Evolutionary conservation across 176 grass and related monocot species (phyloP).

Genomic region (Chloris gayana): DNA sequence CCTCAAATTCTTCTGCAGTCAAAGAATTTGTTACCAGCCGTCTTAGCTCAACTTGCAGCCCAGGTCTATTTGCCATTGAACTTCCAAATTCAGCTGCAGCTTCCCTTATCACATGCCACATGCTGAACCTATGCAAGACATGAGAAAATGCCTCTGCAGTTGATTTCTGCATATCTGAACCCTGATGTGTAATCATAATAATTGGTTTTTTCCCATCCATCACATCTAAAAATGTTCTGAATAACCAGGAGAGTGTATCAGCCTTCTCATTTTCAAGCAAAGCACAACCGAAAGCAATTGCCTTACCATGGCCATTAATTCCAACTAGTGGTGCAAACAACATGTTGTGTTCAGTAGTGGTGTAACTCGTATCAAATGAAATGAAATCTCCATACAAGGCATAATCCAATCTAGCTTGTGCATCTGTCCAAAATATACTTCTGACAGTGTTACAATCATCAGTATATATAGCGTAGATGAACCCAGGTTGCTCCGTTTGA

Average conservation of each 20-base stretch:
- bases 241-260: conserved; percentile 22
- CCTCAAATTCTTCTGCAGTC: background rate
- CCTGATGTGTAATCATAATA: conserved; percentile 18
- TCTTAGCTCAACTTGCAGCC: background rate
- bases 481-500: background rate
- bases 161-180: background rate
- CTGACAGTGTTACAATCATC: background rate
- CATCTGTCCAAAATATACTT: conserved; percentile 23
- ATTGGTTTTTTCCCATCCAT: conserved; percentile 31
- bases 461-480: background rate
- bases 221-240: conserved; percentile 12
- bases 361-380: conserved; percentile 7
- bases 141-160: background rate
- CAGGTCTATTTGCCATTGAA: background rate
- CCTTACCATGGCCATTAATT: background rate
- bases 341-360: background rate
- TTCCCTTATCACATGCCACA: conserved; percentile 27
- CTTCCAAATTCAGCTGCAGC: background rate
- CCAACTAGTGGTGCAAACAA: background rate
- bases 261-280: background rate
- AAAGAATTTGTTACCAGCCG: background rate
- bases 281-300: conserved; percentile 18
- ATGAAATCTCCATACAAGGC: conserved; percentile 9
- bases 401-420: conserved; percentile 19
- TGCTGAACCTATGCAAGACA: background rate